Conservation (phyloP, 495 filamentous ascomycete genomes). For the Lophiostoma macrostomum region DNA sequence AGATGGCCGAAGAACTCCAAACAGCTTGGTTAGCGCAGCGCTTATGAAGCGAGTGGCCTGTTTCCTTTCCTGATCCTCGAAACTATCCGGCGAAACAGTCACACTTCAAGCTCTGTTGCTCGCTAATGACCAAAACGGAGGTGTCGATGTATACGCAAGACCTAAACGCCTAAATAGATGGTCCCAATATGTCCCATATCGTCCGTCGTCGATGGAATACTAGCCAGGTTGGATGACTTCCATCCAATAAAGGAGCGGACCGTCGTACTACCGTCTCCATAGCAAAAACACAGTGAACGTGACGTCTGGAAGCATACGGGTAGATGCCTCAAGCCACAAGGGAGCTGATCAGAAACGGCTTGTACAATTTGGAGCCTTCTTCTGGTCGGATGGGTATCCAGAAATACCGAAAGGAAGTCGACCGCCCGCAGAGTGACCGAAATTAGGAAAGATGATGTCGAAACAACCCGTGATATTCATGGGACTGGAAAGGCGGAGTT, state of each 20-base stretch:
- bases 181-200: not conserved
- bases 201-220: not conserved
- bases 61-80: not conserved
- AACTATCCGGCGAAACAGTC: not conserved
- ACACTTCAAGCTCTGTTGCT: not conserved
- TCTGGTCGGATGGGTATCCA: conserved; percentile 23
- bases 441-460: conserved; percentile 1
- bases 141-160: conserved; percentile 3
- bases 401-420: conserved; percentile 19
- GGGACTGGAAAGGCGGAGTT: conserved; percentile 15
- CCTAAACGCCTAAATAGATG: conserved; percentile 8
- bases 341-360: not conserved
- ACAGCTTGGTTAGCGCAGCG: not conserved
- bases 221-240: no score
- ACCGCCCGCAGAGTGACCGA: conserved; percentile 8
- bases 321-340: not conserved
- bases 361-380: conserved; percentile 22
- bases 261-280: no score
- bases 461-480: conserved; percentile 11
- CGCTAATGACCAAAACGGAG: not conserved
- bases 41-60: not conserved
- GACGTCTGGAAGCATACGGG: not conserved
- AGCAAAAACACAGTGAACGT: no score
- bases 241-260: no score
- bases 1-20: conserved; percentile 17